These are phyloP conservation scores for Colletotrichum sp. DNA, from an alignment of 2,329 filamentous ascomycete species.

Conservation along the genomic window DNA sequence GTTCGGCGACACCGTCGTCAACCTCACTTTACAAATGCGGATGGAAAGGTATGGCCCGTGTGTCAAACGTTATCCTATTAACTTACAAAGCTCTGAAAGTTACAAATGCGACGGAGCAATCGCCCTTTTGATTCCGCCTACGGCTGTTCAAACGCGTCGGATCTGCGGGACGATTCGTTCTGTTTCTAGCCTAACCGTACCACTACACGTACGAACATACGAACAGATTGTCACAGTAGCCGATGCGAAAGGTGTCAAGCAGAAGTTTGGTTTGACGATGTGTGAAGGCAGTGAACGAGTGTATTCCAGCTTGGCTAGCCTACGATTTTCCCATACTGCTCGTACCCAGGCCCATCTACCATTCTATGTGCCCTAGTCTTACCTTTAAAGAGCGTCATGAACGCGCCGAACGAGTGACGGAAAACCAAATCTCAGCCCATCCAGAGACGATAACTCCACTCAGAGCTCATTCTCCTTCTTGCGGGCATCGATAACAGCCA, in stretches of 20 bases:
- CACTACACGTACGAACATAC: not conserved
- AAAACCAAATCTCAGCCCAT: not conserved
- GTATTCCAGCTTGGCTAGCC: not conserved
- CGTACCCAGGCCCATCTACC: not conserved
- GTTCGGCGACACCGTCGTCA: not conserved
- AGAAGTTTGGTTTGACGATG: not conserved
- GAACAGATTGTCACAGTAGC: not conserved
- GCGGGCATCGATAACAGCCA: slow-evolving; percentile 78
- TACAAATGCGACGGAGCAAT: not conserved
- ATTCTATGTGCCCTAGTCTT: not conserved
- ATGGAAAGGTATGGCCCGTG: not conserved
- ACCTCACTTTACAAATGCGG: not conserved
- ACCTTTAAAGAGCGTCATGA: not conserved
- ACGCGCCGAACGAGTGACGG: not conserved
- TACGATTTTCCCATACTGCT: not conserved
- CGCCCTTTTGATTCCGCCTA: not conserved
- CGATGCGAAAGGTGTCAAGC: not conserved
- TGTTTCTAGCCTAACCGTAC: not conserved
- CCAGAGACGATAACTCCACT: not conserved
- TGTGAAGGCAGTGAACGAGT: not conserved
- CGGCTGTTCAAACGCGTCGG: not conserved
- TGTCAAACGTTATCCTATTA: not conserved
- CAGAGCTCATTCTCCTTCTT: slow-evolving; percentile 77
- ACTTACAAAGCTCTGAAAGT: not conserved
- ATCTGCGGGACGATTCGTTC: not conserved